Base-by-base conservation (phyloP, 352 stramenopile genomes). In the Phytophthora sansomeana region DNA sequence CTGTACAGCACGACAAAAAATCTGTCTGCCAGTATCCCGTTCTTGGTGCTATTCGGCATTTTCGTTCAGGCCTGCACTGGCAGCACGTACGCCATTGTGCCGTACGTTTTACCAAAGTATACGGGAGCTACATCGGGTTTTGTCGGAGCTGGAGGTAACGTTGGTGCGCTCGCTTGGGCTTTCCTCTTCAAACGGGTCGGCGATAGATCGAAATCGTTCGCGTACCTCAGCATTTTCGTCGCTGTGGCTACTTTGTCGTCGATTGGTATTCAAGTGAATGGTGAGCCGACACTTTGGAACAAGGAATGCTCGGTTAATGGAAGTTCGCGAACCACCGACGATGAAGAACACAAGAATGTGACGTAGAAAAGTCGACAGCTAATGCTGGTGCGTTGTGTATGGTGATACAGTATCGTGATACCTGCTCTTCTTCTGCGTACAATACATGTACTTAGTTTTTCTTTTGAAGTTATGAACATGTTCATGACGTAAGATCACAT, bases 11-110 rank as follows among this genome's bases (percentile, higher is more conserved):
- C 89, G 46, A 72, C 58, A 5, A 70, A 78, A 70, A 62, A 63
- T 60, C 21, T 83, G 28, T 35, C 66, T 75, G 39, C 65, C 47
- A 72, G 91, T 33, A 93, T 98, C 46, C 64, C 83, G 21, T 62
- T 87, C 30, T 81, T 98, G 54, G 77, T 98, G 5, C 75, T 96
- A 42, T 98, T 98, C 72, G 95, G 57, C 6, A 73, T 96, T 19
- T 97, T 97, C 67, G 87, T 96, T 5, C 84, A 86, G 13, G 73
- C 84, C 44, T 72, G 69, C 17, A 65, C 64, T 1, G 76, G 74
- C n/a, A n/a, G n/a, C n/a, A n/a, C n/a, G n/a, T n/a, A n/a, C n/a
- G n/a, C n/a, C n/a, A n/a, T n/a, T n/a, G n/a, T n/a, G n/a, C n/a
- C n/a, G n/a, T n/a, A n/a, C n/a, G n/a, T n/a, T n/a, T n/a, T n/a